Base-by-base conservation (phyloP, 2,329 filamentous ascomycete genomes). In the Phialocephala sp. region DNA sequence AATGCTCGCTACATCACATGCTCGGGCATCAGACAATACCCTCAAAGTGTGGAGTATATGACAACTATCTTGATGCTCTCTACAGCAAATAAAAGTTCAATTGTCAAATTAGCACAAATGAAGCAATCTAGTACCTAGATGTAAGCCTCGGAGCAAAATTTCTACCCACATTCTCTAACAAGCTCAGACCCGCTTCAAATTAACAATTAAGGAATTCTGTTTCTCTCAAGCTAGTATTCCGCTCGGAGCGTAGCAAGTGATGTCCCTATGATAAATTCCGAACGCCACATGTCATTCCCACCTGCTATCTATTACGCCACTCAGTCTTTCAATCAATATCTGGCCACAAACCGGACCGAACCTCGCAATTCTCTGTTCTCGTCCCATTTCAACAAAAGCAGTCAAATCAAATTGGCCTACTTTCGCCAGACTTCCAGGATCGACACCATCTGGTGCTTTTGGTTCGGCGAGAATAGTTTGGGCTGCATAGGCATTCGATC, bases 401-500 rank as follows among this genome's bases (percentile, higher is more conserved):
- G 81, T 76, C 27, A 91, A 72, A 0, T 84, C 85, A 67, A 76
- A 81, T 14, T 72, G 68, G 8, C 67, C 72, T 11, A 63, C 64
- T 64, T 72, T 71, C 36, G 54, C 68, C 15, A 64, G 62, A 59
- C 58, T 63, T 41, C 12, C 24, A 39, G 35, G 57, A 50, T 70
- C 55, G 4, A 67, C 63, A 27, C 62, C 70, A 20, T 73, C 72
- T 8, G 77, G 77, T 8, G 71, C 71, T 69, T 81, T 82, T 14
- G 87, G 64, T n/a, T 76, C 75, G 0, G 78, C 79, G 39, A 91
- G 77, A 1, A 92, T 80, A 11, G 81, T 80, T 74, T 93, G 90
- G 2, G 91, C 91, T 2, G 90, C 90, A 74, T 87, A 92, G 0
- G 86, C 83, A 76, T 94, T 93, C 74, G 93, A 76, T 0, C 91